Percentiles rank a stretch among this genome's conserved stretches.
Evolutionary conservation across 1,284 basidiomycete genomes (phyloP).

Genomic region (Leccinum angustisporum): DNA sequence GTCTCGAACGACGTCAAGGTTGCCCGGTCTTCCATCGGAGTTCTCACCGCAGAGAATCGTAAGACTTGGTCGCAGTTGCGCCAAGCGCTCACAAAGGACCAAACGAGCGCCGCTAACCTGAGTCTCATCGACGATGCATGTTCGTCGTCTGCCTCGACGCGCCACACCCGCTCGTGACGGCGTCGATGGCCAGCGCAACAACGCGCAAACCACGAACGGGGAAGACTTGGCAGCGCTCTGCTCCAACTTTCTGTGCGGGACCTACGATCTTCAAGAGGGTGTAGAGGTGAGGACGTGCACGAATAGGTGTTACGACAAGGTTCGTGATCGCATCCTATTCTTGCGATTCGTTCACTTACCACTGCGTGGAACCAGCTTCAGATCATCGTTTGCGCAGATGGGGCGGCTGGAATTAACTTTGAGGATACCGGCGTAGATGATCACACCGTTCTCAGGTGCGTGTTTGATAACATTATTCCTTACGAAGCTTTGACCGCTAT

Average conservation of each 20-base stretch:
- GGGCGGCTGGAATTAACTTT: conserved; percentile 96
- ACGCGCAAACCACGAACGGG: conserved; percentile 2
- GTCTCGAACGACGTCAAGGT: conserved; percentile 43
- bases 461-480: background rate
- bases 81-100: conserved; percentile 60
- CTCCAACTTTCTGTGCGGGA: conserved; percentile 92
- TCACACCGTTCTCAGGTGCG: conserved; percentile 83
- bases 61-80: conserved; percentile 88
- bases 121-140: conserved; percentile 84
- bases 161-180: conserved; percentile 51
- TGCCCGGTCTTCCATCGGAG: conserved; percentile 77
- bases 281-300: conserved; percentile 95
- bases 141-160: conserved; percentile 94
- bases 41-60: conserved; percentile 90
- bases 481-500: background rate
- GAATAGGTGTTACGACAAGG: conserved; percentile 91
- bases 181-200: conserved; percentile 6
- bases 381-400: conserved; percentile 91
- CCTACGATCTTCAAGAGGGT: conserved; percentile 77
- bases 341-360: background rate
- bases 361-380: conserved; percentile 59
- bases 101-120: conserved; percentile 77
- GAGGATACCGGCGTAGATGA: conserved; percentile 98
- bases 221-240: conserved; percentile 78
- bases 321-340: conserved; percentile 24